Conservation (phyloP, 116 monocot species). For the Cymodocea nodosa region DNA sequence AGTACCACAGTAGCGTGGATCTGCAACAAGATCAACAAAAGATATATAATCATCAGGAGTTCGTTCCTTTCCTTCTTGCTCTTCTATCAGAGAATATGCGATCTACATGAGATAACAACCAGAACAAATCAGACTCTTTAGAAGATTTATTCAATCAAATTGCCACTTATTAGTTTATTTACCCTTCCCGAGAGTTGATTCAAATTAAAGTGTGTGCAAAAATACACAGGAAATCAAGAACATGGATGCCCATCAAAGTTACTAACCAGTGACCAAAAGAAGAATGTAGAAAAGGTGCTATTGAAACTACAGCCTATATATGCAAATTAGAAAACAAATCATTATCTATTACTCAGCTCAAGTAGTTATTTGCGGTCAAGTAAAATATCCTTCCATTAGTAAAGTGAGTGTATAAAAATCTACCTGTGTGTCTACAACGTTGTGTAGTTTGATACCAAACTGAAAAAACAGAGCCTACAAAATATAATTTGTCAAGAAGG, state of each 20-base stretch:
- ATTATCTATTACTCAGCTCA: not conserved
- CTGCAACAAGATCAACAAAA: conserved; percentile 86
- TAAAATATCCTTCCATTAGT: not conserved
- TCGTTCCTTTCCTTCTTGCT: conserved; percentile 74
- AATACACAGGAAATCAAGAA: no score
- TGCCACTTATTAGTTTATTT: not conserved
- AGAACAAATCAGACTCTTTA: conserved; percentile 3
- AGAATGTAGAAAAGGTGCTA: no score
- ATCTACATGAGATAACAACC: conserved; percentile 28
- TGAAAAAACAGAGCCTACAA: conserved; percentile 90
- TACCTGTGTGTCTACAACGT: conserved; percentile 94
- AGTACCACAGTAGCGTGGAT: conserved; percentile 90
- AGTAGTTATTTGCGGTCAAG: not conserved
- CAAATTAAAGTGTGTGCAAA: no score
- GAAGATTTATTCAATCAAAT: not conserved
- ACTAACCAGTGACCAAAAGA: no score
- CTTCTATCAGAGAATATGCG: conserved; percentile 87
- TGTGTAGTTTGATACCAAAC: conserved; percentile 81
- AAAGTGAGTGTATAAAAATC: conserved; percentile 3
- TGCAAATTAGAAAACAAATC: no score
- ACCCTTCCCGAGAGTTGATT: no score
- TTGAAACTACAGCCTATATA: no score
- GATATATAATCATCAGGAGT: conserved; percentile 66
- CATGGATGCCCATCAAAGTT: no score
- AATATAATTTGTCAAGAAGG: not conserved